A percentile compares a stretch with the other conserved stretches of the same genome.
phyloP scores from a whole-genome alignment of 2,329 filamentous ascomycete genomes.

The Acrocalymma vagum region DNA sequence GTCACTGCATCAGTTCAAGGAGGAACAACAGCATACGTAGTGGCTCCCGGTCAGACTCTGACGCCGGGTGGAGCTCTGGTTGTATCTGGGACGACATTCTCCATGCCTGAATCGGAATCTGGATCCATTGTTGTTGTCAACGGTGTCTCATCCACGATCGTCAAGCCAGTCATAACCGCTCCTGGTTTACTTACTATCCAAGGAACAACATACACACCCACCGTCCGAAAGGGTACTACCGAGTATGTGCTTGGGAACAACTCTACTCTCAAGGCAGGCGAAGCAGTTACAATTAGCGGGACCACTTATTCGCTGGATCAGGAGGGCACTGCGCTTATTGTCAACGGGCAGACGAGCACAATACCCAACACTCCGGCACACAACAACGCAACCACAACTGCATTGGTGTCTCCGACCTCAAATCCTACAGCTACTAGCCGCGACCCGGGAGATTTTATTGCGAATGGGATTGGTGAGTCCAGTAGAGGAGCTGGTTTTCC shows the following conservation, averaged over 20 bases:
- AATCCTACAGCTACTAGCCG: slow-evolving; percentile 14
- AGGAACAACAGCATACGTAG: slow-evolving; percentile 34
- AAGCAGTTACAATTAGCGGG: slow-evolving; percentile 31
- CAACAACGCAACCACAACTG: slow-evolving; percentile 35
- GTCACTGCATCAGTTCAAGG: slow-evolving; percentile 21
- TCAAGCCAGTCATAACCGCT: slow-evolving; percentile 22
- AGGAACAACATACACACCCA: slow-evolving; percentile 34
- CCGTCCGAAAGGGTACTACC: slow-evolving; percentile 30
- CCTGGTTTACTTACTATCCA: slow-evolving; percentile 35
- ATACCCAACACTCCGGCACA: slow-evolving; percentile 32
- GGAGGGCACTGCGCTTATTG: slow-evolving; percentile 35
- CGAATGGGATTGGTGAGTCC: slow-evolving; percentile 31
- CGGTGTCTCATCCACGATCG: slow-evolving; percentile 33
- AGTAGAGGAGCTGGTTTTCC: slow-evolving; percentile 22
- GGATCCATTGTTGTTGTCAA: slow-evolving; percentile 37
- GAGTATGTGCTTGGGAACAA: slow-evolving; percentile 32
- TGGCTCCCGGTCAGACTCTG: slow-evolving; percentile 32
- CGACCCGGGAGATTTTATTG: slow-evolving; percentile 31
- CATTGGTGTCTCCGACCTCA: slow-evolving; percentile 11
- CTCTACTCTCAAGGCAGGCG: slow-evolving; percentile 32
- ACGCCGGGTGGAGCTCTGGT: slow-evolving; percentile 35
- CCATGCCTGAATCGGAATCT: slow-evolving; percentile 30
- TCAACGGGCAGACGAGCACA: slow-evolving; percentile 42
- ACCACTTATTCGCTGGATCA: slow-evolving; percentile 39
- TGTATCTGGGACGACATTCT: slow-evolving; percentile 38